Percentiles rank a stretch among this genome's conserved stretches.
These are phyloP conservation scores for Yarrowia keelungensis DNA, from an alignment of 805 yeast genomes.

Conservation along the genomic window DNA sequence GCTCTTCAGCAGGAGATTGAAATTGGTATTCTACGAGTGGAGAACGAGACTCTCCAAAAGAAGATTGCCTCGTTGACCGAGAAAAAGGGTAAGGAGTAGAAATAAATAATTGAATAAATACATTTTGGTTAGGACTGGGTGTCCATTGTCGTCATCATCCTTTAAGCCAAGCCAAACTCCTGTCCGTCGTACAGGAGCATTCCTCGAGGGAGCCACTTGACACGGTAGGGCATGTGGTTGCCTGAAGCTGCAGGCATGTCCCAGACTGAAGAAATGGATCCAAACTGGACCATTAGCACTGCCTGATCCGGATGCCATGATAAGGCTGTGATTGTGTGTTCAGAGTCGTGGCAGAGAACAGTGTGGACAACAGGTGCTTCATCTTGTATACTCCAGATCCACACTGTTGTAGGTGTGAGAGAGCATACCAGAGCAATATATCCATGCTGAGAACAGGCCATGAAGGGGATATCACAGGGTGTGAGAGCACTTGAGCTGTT, in stretches of 20 bases:
- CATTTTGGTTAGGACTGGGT: not conserved
- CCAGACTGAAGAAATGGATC: conserved; percentile 21
- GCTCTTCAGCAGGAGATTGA: conserved; percentile 27
- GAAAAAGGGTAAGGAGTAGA: not conserved
- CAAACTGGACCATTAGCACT: conserved; percentile 10
- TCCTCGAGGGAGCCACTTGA: conserved; percentile 26
- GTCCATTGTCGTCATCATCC: not conserved
- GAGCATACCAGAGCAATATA: conserved; percentile 37
- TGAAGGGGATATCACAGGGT: conserved; percentile 22
- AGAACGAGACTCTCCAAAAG: conserved; percentile 16
- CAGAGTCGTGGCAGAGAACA: conserved; percentile 15
- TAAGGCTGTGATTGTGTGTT: conserved; percentile 13
- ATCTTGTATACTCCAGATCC: conserved; percentile 32
- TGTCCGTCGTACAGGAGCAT: conserved; percentile 27
- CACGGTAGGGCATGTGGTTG: conserved; percentile 1
- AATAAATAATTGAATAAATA: conserved; percentile 8
- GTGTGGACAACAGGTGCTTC: conserved; percentile 28
- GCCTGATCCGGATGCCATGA: conserved; percentile 24
- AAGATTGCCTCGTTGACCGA: not conserved
- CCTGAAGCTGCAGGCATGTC: conserved; percentile 29
- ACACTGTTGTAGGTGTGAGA: conserved; percentile 27
- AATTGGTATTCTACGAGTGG: conserved; percentile 24
- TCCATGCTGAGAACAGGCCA: conserved; percentile 32
- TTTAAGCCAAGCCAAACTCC: conserved; percentile 18
- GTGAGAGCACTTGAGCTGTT: conserved; percentile 4